These are phyloP conservation scores for Oryza glumipatula DNA, from an alignment of 176 grass and related monocot genomes.

Conservation along the genomic window DNA sequence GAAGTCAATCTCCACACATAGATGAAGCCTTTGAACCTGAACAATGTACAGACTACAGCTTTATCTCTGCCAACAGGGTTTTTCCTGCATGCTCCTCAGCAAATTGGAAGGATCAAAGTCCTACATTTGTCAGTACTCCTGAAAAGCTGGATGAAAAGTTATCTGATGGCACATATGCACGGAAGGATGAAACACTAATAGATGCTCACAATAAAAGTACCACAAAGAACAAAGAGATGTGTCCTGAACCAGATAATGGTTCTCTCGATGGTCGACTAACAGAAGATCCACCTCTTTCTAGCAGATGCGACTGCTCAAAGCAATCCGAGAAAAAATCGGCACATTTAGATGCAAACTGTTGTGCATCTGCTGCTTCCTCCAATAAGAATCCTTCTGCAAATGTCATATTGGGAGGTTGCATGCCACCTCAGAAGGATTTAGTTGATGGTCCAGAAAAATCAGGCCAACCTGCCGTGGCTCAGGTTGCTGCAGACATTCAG, in stretches of 20 bases:
- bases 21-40: conserved; percentile 22
- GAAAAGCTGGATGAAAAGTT: conserved; percentile 50
- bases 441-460: conserved; percentile 14
- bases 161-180: conserved; percentile 24
- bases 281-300: conserved; percentile 19
- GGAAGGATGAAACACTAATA: conserved; percentile 17
- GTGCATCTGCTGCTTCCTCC: conserved; percentile 22
- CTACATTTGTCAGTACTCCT: conserved; percentile 47
- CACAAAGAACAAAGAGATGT: conserved; percentile 33
- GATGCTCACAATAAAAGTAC: conserved; percentile 25
- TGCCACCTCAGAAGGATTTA: conserved; percentile 29
- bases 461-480: conserved; percentile 4
- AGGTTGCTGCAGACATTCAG: conserved; percentile 11
- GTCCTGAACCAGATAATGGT: background rate
- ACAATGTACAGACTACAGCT: background rate
- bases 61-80: conserved; percentile 34
- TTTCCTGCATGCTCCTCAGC: conserved; percentile 34
- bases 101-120: conserved; percentile 30
- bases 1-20: conserved; percentile 7
- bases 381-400: conserved; percentile 25
- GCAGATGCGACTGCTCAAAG: conserved; percentile 7
- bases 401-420: background rate
- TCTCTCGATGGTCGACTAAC: conserved; percentile 6
- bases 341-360: conserved; percentile 32
- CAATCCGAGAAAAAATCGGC: conserved; percentile 17